A percentile compares a stretch with the other conserved stretches of the same genome.
phyloP scores from a whole-genome alignment of 2,329 filamentous ascomycete genomes.

The Fusarium musae region DNA sequence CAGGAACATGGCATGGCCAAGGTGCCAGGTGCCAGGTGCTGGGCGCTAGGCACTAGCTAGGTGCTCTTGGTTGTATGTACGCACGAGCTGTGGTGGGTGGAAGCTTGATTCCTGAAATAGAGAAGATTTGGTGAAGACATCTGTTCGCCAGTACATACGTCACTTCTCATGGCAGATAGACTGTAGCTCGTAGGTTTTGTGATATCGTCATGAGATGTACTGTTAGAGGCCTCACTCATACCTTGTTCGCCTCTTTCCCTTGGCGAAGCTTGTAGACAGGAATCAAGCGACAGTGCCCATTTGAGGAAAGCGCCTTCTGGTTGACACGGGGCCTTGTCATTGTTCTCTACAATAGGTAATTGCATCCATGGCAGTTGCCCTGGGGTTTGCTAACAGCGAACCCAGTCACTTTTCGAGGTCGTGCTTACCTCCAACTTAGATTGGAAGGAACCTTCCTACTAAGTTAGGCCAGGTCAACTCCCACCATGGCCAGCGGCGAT shows the following conservation, averaged over 20 bases:
- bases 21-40: background rate
- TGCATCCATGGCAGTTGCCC: background rate
- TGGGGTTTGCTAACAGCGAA: background rate
- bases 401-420: background rate
- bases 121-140: background rate
- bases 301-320: background rate
- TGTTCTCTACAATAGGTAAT: background rate
- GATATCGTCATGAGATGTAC: background rate
- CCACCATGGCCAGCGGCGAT: background rate
- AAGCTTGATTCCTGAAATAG: background rate
- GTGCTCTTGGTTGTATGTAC: background rate
- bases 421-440: background rate
- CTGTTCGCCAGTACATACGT: background rate
- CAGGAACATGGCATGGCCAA: background rate
- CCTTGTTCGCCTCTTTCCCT: background rate
- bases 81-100: background rate
- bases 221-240: background rate
- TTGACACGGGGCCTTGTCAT: background rate
- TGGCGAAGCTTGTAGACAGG: background rate
- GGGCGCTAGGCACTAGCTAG: background rate
- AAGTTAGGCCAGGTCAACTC: background rate
- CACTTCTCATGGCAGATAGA: background rate
- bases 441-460: background rate
- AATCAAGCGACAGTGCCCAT: background rate
- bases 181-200: background rate